These are phyloP conservation scores for Pseudotsuga menziesii DNA, from an alignment of 75 land plant species.

Conservation along the genomic window DNA sequence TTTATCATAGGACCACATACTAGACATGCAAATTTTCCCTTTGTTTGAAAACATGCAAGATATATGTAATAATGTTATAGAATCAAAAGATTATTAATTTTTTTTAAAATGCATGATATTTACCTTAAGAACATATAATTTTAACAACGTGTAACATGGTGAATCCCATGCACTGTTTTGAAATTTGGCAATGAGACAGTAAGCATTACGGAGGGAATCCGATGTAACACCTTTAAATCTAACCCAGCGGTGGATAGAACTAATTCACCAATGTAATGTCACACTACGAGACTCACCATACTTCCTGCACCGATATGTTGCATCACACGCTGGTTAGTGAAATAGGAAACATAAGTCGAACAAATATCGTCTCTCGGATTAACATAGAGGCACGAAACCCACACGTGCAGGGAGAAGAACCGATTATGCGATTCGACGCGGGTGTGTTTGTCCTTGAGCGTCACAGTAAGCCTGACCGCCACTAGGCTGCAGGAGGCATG, in stretches of 20 bases:
- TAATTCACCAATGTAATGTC: slow-evolving; percentile 31
- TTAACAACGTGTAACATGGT: too few species aligned
- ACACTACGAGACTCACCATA: slow-evolving; percentile 23
- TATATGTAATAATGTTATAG: too few species aligned
- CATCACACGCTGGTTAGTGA: slow-evolving; percentile 45
- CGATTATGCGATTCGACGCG: slow-evolving; percentile 9
- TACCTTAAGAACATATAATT: too few species aligned
- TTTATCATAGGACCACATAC: too few species aligned
- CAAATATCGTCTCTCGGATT: slow-evolving; percentile 46
- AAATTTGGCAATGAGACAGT: slow-evolving; percentile 21
- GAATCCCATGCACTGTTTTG: slow-evolving; percentile 49
- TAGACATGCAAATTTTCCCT: too few species aligned
- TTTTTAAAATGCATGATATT: too few species aligned
- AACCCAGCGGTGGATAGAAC: slow-evolving; percentile 23
- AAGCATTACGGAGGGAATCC: slow-evolving; percentile 49
- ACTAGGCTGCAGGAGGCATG: slow-evolving; percentile 40
- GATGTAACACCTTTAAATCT: slow-evolving; percentile 29
- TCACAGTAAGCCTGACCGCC: slow-evolving; percentile 47
- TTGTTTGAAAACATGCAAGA: too few species aligned
- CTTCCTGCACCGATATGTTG: slow-evolving; percentile 39
- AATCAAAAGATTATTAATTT: too few species aligned
- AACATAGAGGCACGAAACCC: slow-evolving; percentile 52
- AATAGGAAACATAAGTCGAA: slow-evolving; percentile 55
- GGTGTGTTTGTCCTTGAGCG: slow-evolving; percentile 5
- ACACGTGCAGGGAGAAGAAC: slow-evolving; percentile 28